Conservation (phyloP, 2,329 filamentous ascomycete species). For the Talaromyces piceae region DNA sequence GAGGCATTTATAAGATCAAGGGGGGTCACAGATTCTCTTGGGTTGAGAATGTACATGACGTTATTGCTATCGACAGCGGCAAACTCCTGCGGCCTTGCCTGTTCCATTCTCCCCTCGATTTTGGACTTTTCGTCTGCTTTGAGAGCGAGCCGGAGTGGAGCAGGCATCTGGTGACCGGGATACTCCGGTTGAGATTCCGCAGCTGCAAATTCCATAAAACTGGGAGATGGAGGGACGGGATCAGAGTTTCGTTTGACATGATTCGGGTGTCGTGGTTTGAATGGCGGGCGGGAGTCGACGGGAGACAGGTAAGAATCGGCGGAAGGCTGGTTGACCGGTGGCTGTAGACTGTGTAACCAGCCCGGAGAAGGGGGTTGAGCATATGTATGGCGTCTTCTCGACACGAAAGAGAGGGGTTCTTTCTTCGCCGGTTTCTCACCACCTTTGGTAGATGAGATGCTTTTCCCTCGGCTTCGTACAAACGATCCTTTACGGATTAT, state of each 20-base stretch:
- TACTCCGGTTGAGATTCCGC: conserved; percentile 9
- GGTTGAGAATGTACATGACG: conserved; percentile 24
- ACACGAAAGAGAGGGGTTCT: conserved; percentile 16
- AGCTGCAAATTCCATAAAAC: conserved; percentile 2
- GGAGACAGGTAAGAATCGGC: background rate
- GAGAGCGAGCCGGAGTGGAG: background rate
- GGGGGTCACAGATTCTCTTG: conserved; percentile 19
- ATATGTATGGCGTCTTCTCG: conserved; percentile 32
- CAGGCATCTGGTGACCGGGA: background rate
- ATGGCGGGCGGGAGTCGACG: conserved; percentile 1
- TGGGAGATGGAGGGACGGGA: conserved; percentile 16
- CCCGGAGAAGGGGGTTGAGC: conserved; percentile 28
- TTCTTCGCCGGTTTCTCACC: conserved; percentile 9
- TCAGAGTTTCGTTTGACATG: conserved; percentile 12
- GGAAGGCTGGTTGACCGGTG: background rate
- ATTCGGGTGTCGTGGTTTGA: conserved; percentile 7
- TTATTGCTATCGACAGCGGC: conserved; percentile 29
- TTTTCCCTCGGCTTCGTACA: conserved; percentile 15
- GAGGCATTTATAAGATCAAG: conserved; percentile 27
- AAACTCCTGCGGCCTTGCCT: conserved; percentile 20
- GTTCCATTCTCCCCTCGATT: conserved; percentile 13
- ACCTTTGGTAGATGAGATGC: conserved; percentile 20
- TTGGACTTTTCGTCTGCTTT: background rate
- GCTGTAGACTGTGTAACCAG: conserved; percentile 19
- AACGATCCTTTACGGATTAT: conserved; percentile 26